Base-by-base conservation (phyloP, 306 rosid genomes). In the Glycyrrhiza uralensis region DNA sequence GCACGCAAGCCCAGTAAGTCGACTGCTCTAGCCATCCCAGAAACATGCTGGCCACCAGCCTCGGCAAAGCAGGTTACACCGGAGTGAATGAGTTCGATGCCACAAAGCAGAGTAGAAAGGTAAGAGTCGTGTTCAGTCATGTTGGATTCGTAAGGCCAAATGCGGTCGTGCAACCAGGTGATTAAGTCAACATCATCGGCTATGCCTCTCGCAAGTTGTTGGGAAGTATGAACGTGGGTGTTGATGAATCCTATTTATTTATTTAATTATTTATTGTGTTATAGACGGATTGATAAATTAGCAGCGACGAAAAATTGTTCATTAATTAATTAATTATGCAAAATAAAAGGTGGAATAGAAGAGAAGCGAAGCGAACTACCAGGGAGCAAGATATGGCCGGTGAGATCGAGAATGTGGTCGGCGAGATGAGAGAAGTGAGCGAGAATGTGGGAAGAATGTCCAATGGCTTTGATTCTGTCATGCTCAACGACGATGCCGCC, bases 111-210 rank as follows among this genome's bases (percentile, higher is more conserved):
- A 69, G 92, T 86, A 47, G 96, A 90, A 56, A 92, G 52, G 69
- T 83, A 92, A 0, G 98, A 92, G 67, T 92, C 95, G 13, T 92
- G 71, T 44, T 88, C 85, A 0, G 86, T 84, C 96, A 90, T 86
- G 87, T 57, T 84, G 42, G 98, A 88, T 80, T 90, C 96, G 83
- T 86, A 92, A 2, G 98, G 98, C 98, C 98, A 90, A 39, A 92
- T 88, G 38, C 98, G 96, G 41, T 64, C 68, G 52, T 88, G 96
- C 77, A 92, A 74, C 98, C 98, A 92, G 0, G 98, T 92, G 75
- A 92, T 65, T 63, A 92, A 68, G 74, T 92, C 95, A 33, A 92
- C 98, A 35, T 92, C 98, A n/a, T 92, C 98, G 0, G 96, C 96
- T 7, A 92, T 90, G 77, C 98, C 94, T 69, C 98, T 83, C 1